Evolutionary conservation across 148 eudicot genomes (phyloP).

Genomic region (Heliamphora exappendiculata): DNA sequence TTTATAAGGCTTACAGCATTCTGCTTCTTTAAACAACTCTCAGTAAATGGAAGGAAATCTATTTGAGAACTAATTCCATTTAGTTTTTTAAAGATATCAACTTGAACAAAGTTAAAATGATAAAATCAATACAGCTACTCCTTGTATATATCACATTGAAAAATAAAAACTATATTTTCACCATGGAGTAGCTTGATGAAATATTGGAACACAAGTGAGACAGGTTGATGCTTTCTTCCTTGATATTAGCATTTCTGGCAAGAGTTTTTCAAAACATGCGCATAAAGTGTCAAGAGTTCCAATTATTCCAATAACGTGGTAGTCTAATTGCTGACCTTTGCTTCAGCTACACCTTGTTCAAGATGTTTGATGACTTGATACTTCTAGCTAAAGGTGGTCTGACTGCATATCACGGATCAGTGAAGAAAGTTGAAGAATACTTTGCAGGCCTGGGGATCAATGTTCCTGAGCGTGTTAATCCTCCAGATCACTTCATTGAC

Average conservation of each 20-base stretch:
- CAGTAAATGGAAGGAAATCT: not conserved
- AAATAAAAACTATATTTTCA: not conserved
- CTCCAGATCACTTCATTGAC: constrained; percentile 88
- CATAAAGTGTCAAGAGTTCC: not conserved
- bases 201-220: not conserved
- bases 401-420: constrained; percentile 75
- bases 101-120: not conserved
- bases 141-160: not conserved
- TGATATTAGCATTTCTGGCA: not conserved
- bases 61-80: not conserved
- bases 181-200: not conserved
- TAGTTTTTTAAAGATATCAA: not conserved
- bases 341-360: constrained; percentile 79
- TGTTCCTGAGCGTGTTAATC: constrained; percentile 88
- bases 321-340: not conserved
- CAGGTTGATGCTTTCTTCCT: not conserved
- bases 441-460: constrained; percentile 69
- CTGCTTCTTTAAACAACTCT: not conserved
- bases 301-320: constrained; percentile 3
- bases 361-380: constrained; percentile 86
- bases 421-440: constrained; percentile 79
- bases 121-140: not conserved
- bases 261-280: not conserved
- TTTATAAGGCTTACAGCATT: not conserved
- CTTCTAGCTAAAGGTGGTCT: constrained; percentile 95